These are phyloP conservation scores for Ceratocystis diversiconidia DNA, from an alignment of 2,329 filamentous ascomycete species.

Conservation along the genomic window DNA sequence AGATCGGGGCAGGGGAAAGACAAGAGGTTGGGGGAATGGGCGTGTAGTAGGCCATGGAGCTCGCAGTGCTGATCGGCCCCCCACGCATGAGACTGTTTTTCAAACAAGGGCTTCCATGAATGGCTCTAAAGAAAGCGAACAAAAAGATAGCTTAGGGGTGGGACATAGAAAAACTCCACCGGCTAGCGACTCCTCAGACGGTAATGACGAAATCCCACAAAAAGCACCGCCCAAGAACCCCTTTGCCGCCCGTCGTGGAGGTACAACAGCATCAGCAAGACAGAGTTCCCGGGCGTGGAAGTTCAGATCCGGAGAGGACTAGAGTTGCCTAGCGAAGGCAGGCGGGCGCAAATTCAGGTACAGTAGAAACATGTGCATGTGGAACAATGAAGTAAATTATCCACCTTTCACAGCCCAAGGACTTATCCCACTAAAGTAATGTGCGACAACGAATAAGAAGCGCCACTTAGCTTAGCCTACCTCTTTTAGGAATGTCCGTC, in stretches of 20 bases:
- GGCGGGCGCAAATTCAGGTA: too few species aligned
- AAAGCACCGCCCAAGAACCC: not conserved
- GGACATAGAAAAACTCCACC: not conserved
- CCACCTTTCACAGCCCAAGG: not conserved
- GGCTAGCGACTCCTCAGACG: not conserved
- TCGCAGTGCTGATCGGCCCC: not conserved
- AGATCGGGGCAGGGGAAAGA: not conserved
- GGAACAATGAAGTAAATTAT: not conserved
- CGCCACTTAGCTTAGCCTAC: not conserved
- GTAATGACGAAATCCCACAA: not conserved
- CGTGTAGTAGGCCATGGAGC: not conserved
- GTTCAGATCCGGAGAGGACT: not conserved
- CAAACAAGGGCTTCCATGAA: not conserved
- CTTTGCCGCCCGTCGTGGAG: not conserved
- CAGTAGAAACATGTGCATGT: too few species aligned
- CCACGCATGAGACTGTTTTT: not conserved
- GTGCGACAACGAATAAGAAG: not conserved
- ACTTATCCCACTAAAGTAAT: too few species aligned
- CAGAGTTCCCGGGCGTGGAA: not conserved
- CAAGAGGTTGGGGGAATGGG: not conserved
- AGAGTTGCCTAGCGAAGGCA: not conserved
- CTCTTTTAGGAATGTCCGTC: constrained; percentile 1
- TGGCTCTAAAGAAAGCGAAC: not conserved
- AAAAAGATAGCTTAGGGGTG: not conserved
- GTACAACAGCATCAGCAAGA: not conserved